Conservation (phyloP, 352 stramenopile genomes). For the Globisporangium canariense region DNA sequence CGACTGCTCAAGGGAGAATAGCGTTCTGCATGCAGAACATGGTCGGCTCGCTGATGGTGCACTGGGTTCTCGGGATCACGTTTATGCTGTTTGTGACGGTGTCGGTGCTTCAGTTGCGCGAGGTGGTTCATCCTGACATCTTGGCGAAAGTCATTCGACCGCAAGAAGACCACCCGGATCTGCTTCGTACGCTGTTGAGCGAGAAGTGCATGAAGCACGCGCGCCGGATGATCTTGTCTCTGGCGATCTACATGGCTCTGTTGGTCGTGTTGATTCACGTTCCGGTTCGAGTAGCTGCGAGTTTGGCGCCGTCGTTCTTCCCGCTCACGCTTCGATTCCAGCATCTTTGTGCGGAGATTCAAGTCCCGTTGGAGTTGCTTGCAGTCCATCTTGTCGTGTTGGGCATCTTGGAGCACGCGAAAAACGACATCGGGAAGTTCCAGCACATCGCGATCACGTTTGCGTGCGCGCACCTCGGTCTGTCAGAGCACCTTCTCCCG, state of each 20-base stretch:
- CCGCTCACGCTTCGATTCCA: constrained; percentile 86
- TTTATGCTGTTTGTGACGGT: constrained; percentile 98
- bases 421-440: constrained; percentile 80
- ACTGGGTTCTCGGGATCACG: constrained; percentile 97
- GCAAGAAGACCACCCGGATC: constrained; percentile 96
- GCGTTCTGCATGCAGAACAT: constrained; percentile 82
- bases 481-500: constrained; percentile 70
- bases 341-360: constrained; percentile 91
- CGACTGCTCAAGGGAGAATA: constrained; percentile 71
- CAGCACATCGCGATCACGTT: constrained; percentile 65
- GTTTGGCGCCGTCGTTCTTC: constrained; percentile 57
- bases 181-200: constrained; percentile 93
- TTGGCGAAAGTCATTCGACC: constrained; percentile 85
- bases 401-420: constrained; percentile 90
- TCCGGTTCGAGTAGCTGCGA: constrained; percentile 63
- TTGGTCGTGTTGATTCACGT: constrained; percentile 87
- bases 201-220: constrained; percentile 92
- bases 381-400: constrained; percentile 95
- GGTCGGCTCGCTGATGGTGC: constrained; percentile 91
- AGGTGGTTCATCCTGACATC: constrained; percentile 94
- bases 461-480: constrained; percentile 54
- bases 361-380: constrained; percentile 95
- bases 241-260: constrained; percentile 89
- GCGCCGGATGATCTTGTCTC: constrained; percentile 91
- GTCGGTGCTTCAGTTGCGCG: constrained; percentile 92